Evolutionary conservation across 495 filamentous ascomycete species (phyloP), one percentile per base, ranked within the genome.

Genomic region (Penicillium herquei): DNA sequence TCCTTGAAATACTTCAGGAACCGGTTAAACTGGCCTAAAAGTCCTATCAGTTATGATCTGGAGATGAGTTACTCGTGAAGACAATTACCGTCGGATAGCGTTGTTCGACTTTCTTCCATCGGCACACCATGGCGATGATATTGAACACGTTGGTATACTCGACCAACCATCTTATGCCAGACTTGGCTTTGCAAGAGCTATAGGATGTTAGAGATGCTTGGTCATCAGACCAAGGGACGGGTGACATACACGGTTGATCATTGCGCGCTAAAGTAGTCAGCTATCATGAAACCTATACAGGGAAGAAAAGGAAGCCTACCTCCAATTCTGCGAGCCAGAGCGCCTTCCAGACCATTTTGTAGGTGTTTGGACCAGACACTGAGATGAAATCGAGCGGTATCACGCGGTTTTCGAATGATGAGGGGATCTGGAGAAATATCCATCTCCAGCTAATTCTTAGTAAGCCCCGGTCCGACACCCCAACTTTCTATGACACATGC

Each of bases 151-250:
- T 78, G 76, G 64, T 87, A 80, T 13, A 86, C 69, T 56, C 64
- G 66, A 14, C 77, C 72, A n/a, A 87, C 85, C 51, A 70, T 71
- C 11, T 79, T 72, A 63, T 87, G 85, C 65, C 86, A 88, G 37
- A 75, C 62, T 5, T 79, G 81, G 63, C 84, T 87, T 51, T 68
- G 61, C 43, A 87, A 74, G 51, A 88, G 80, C 84, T 87, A 4
- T n/a, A 26, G 64, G 48, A 49, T 42, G 40, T 54, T 46, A 54
- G 42, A 17, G 14, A 39, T 10, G 18, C 10, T 14, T 30, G 7
- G 50, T 45, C 32, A 39, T 40, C 30, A n/a, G 41, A 59, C 68
- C 21, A 7, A 26, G 13, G 2, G 21, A 50, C 70, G 61, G 55
- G 16, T 48, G 47, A 62, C 70, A 52, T 74, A 78, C 74, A 61